These are phyloP conservation scores for Cochliopodium minus DNA, from an alignment of 208 protist species.

Conservation along the genomic window DNA sequence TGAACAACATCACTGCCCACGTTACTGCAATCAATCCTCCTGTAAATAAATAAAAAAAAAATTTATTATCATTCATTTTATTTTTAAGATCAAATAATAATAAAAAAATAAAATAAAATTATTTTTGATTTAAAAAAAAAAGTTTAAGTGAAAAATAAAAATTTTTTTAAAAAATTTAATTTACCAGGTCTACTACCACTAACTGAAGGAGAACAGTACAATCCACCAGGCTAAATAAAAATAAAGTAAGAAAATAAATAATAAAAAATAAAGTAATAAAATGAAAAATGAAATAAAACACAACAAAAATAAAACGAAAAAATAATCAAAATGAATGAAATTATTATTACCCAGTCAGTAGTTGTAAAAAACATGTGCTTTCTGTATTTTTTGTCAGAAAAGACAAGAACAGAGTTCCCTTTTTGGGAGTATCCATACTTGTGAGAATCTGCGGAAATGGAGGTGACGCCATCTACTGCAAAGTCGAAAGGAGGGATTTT, in stretches of 20 bases:
- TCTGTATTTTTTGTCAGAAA: constrained; percentile 54
- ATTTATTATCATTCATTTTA: background rate
- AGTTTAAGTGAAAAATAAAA: too few species aligned
- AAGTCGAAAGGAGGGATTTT: constrained; percentile 75
- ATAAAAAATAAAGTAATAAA: too few species aligned
- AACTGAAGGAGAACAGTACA: constrained; percentile 87
- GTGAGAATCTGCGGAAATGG: constrained; percentile 93
- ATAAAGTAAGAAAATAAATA: too few species aligned
- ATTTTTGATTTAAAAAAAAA: too few species aligned
- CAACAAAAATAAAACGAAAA: too few species aligned
- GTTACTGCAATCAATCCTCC: constrained; percentile 79
- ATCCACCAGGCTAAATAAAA: too few species aligned
- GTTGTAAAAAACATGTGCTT: constrained; percentile 78
- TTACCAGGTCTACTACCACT: constrained; percentile 70
- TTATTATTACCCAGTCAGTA: constrained; percentile 82
- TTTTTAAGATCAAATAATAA: background rate
- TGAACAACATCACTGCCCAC: constrained; percentile 79
- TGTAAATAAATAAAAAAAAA: constrained; percentile 21
- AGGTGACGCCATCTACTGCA: constrained; percentile 78
- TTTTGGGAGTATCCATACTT: constrained; percentile 96
- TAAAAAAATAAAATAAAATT: too few species aligned
- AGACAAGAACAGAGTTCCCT: constrained; percentile 84
- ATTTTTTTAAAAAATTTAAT: too few species aligned
- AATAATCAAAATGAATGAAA: too few species aligned
- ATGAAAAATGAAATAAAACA: too few species aligned